Evolutionary conservation across 345 rosid species (phyloP).

Genomic region (Toxicodendron radicans): DNA sequence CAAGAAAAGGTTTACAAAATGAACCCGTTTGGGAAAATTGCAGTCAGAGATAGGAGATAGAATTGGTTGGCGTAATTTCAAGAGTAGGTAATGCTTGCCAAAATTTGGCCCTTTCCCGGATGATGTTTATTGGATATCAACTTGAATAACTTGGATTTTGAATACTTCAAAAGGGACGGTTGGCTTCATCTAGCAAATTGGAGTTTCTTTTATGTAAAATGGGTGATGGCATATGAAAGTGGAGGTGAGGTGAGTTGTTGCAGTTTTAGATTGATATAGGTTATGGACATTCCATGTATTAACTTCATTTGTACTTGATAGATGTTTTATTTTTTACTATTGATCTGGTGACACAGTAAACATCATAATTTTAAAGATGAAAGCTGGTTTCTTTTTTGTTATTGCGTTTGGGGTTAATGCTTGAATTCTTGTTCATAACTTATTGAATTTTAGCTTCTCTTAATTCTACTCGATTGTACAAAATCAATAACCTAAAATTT

Average conservation of each 20-base stretch:
- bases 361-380: not conserved
- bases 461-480: too few relatives aligned
- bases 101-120: slow-evolving; percentile 9
- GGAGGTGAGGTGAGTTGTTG: not conserved
- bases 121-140: not conserved
- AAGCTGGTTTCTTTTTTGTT: not conserved
- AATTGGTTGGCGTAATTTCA: not conserved
- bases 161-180: not conserved
- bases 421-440: too few relatives aligned
- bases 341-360: not conserved
- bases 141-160: not conserved
- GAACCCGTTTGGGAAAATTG: not conserved
- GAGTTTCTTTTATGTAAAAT: not conserved
- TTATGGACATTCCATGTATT: slow-evolving; percentile 1
- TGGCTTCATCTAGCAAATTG: not conserved
- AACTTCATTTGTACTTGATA: not conserved
- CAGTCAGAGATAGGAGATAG: not conserved
- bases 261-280: slow-evolving; percentile 5
- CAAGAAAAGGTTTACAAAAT: slow-evolving; percentile 50
- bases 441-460: too few relatives aligned
- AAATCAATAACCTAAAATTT: too few relatives aligned
- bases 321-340: not conserved
- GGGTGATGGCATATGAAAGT: not conserved
- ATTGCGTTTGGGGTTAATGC: too few relatives aligned
- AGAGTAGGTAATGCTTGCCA: not conserved